Percentiles rank a stretch among this genome's conserved stretches.
Conservation (phyloP, 139 green algal species). For the Pseudopediastrum boryanum region DNA sequence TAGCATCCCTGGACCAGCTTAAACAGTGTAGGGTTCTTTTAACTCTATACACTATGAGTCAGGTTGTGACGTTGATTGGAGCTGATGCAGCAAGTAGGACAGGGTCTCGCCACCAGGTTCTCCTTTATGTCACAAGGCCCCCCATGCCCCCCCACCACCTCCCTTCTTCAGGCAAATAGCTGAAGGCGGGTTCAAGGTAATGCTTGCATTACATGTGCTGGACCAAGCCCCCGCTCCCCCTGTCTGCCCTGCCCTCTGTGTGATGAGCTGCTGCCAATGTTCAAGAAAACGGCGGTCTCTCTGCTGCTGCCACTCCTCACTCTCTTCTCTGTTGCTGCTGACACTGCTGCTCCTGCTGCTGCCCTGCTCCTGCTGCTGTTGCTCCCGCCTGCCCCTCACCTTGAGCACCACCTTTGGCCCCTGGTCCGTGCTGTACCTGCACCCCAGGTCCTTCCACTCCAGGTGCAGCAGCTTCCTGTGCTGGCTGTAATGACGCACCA, state of each 20-base stretch:
- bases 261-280: background rate
- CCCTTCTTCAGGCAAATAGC: too few species aligned
- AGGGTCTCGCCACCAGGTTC: too few species aligned
- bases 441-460: conserved; percentile 50
- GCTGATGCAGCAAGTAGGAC: background rate
- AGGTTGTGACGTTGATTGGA: background rate
- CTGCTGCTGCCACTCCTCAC: background rate
- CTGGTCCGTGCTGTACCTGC: conserved; percentile 36
- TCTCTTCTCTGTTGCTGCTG: background rate
- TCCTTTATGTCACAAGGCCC: too few species aligned
- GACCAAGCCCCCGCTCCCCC: background rate
- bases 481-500: conserved; percentile 35
- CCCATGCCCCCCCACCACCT: too few species aligned
- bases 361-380: background rate
- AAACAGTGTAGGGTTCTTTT: background rate
- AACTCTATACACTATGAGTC: background rate
- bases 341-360: background rate
- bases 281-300: background rate
- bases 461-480: conserved; percentile 33
- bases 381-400: conserved; percentile 1
- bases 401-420: conserved; percentile 42
- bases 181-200: too few species aligned
- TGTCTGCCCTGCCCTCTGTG: background rate
- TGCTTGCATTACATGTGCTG: background rate
- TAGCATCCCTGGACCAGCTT: background rate